Conservation (phyloP, 1,284 basidiomycete species). For the Ustilago shanxiensis region DNA sequence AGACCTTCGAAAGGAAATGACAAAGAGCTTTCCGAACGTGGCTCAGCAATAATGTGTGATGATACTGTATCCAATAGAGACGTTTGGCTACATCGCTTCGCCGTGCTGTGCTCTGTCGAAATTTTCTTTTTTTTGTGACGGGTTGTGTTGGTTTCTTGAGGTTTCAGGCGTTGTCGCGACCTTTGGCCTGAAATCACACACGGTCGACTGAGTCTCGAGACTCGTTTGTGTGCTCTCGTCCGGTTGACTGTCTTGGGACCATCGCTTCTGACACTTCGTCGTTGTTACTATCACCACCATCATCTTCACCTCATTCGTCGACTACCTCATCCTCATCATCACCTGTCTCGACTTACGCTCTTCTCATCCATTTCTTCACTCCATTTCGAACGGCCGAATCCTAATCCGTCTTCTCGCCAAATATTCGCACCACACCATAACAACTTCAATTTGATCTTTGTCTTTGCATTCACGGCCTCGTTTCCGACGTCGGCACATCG, state of each 20-base stretch:
- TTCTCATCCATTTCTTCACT: not conserved
- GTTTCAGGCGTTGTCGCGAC: not conserved
- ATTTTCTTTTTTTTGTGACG: not conserved
- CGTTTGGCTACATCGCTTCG: not conserved
- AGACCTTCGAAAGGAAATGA: too few species aligned
- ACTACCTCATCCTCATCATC: not conserved
- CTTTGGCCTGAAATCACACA: not conserved
- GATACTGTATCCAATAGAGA: too few species aligned
- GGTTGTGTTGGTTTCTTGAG: slow-evolving; percentile 3
- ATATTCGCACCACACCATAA: not conserved
- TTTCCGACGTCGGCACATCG: not conserved
- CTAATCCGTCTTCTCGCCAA: not conserved
- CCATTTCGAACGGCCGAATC: not conserved
- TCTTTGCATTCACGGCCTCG: not conserved
- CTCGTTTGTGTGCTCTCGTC: not conserved
- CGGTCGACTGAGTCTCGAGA: not conserved
- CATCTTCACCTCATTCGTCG: slow-evolving; percentile 1
- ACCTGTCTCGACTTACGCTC: not conserved
- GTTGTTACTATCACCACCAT: slow-evolving; percentile 1
- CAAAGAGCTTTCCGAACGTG: too few species aligned
- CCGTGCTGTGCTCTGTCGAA: not conserved
- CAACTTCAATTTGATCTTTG: not conserved
- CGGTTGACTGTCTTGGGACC: not conserved
- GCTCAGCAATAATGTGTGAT: too few species aligned
- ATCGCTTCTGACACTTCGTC: not conserved